A percentile compares a stretch with the other conserved stretches of the same genome.
phyloP scores from a whole-genome alignment of 1,284 basidiomycete species.

The Naganishia albida region DNA sequence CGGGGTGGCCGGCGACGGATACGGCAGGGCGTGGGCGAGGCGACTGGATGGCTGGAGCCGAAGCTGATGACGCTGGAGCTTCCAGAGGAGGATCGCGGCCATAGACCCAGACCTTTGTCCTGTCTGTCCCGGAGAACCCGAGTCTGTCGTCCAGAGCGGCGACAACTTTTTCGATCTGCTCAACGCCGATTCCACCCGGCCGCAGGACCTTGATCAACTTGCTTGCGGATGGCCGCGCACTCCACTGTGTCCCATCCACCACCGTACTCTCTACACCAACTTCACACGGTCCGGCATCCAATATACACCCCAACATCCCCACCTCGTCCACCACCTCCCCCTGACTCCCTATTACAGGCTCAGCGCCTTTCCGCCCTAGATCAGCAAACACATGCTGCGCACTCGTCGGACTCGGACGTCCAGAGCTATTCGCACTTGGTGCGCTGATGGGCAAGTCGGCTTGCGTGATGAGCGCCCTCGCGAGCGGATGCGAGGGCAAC shows the following conservation, averaged over 20 bases:
- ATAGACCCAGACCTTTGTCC: conserved; percentile 42
- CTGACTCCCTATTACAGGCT: neutral
- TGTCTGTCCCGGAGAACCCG: conserved; percentile 36
- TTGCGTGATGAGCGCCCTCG: conserved; percentile 80
- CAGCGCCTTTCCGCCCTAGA: conserved; percentile 60
- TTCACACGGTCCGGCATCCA: conserved; percentile 89
- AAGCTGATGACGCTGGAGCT: conserved; percentile 70
- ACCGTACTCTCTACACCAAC: conserved; percentile 97
- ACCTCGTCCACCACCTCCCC: conserved; percentile 48
- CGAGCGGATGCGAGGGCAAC: conserved; percentile 92
- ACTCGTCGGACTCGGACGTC: conserved; percentile 90
- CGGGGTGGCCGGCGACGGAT: neutral
- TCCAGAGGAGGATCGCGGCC: conserved; percentile 58
- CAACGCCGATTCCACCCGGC: conserved; percentile 90
- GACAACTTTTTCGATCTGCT: conserved; percentile 72
- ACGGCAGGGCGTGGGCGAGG: neutral
- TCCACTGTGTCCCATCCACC: conserved; percentile 70
- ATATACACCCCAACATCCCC: conserved; percentile 64
- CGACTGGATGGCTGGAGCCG: conserved; percentile 61
- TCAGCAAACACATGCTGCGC: conserved; percentile 83
- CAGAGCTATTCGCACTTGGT: conserved; percentile 92
- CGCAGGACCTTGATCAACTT: conserved; percentile 79
- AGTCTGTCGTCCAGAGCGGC: conserved; percentile 47
- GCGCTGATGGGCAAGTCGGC: conserved; percentile 81
- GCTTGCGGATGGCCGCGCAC: conserved; percentile 56